Conservation (phyloP, 306 rosid species). For the Begonia loranthoides region DNA sequence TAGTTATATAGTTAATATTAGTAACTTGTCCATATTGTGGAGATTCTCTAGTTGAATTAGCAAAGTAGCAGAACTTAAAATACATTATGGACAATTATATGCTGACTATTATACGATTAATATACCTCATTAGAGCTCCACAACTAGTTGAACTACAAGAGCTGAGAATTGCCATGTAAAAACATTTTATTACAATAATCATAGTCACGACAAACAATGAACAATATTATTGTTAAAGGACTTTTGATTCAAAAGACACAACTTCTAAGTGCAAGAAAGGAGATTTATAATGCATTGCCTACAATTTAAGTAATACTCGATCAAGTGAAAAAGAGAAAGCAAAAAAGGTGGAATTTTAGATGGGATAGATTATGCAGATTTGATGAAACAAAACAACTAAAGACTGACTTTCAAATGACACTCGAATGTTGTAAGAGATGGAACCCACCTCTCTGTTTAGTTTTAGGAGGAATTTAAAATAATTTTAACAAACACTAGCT, state of each 20-base stretch:
- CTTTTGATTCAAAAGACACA: too few species aligned
- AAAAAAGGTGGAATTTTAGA: background rate
- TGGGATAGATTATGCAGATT: background rate
- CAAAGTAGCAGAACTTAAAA: conserved; percentile 27
- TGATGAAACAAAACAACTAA: background rate
- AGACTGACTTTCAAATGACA: background rate
- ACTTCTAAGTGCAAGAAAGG: too few species aligned
- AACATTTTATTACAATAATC: too few species aligned
- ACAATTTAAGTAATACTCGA: too few species aligned
- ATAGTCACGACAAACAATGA: too few species aligned
- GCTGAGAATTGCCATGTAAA: conserved; percentile 37
- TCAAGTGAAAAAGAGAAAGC: background rate
- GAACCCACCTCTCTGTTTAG: too few species aligned
- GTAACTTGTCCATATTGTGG: conserved; percentile 29
- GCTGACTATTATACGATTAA: conserved; percentile 36
- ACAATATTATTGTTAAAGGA: too few species aligned
- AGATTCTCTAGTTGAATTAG: conserved; percentile 20
- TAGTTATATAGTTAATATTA: too few species aligned
- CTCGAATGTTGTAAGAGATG: background rate
- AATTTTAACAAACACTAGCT: too few species aligned
- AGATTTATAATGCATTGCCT: too few species aligned
- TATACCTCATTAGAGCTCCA: conserved; percentile 16
- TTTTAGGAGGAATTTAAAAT: too few species aligned
- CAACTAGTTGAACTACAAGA: conserved; percentile 27
- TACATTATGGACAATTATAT: conserved; percentile 39